Evolutionary conservation across 257 asterid species (phyloP).

Genomic region (Lantana camara): DNA sequence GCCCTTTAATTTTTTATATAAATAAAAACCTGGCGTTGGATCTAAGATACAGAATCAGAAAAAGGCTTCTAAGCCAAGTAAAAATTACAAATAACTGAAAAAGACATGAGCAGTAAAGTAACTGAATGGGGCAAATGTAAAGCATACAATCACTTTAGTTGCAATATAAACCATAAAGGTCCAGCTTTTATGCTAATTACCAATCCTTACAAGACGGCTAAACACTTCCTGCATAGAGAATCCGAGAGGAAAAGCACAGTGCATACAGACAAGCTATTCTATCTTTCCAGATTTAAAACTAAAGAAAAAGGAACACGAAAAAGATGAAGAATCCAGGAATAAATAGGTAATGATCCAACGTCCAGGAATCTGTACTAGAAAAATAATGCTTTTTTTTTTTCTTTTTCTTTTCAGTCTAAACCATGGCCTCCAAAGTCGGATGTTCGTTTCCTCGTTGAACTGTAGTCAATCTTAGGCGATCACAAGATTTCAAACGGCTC

Average conservation of each 20-base stretch:
- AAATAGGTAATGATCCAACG: conserved; percentile 21
- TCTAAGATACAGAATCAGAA: conserved; percentile 12
- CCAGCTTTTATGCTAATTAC: conserved; percentile 25
- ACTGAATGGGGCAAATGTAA: conserved; percentile 30
- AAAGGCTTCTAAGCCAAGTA: conserved; percentile 31
- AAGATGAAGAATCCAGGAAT: conserved; percentile 24
- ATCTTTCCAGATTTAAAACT: conserved; percentile 23
- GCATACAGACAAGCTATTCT: conserved; percentile 35
- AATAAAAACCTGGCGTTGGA: not conserved
- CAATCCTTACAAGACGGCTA: conserved; percentile 34
- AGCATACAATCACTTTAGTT: conserved; percentile 27
- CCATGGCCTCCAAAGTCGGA: too few species aligned
- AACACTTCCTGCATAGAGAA: conserved; percentile 21
- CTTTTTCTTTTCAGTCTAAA: too few species aligned
- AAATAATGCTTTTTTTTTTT: conserved; percentile 18
- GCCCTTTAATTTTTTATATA: not conserved
- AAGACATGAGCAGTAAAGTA: too few species aligned
- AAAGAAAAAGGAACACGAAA: conserved; percentile 26
- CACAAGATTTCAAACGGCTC: too few species aligned
- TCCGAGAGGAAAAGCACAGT: conserved; percentile 23
- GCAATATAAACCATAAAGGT: conserved; percentile 34
- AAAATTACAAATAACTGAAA: too few species aligned
- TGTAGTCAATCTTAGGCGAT: too few species aligned
- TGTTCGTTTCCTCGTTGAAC: too few species aligned
- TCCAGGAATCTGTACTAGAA: conserved; percentile 20